Percentiles rank a stretch among this genome's conserved stretches.
phyloP scores from a whole-genome alignment of 2,329 filamentous ascomycete genomes.

The Chaetomium strumarium region DNA sequence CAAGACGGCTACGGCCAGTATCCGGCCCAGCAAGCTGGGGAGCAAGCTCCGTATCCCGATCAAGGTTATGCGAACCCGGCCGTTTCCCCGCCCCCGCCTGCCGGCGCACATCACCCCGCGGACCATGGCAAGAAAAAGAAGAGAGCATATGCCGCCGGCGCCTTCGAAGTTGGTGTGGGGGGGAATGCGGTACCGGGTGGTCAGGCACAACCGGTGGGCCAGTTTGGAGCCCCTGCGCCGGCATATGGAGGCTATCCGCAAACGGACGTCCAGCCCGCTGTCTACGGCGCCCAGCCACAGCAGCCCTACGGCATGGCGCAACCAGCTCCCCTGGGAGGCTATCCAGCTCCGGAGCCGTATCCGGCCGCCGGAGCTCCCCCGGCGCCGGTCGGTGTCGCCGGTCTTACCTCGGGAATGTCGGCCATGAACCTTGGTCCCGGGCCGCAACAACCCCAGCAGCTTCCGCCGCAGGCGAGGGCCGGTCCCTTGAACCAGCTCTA shows the following conservation, averaged over 20 bases:
- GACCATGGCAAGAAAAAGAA: slow-evolving; percentile 74
- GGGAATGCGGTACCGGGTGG: slow-evolving; percentile 65
- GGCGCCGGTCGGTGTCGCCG: slow-evolving; percentile 49
- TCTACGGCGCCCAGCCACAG: slow-evolving; percentile 37
- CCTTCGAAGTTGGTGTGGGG: slow-evolving; percentile 85
- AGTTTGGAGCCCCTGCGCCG: slow-evolving; percentile 43
- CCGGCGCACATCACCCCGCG: slow-evolving; percentile 28
- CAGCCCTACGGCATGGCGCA: slow-evolving; percentile 39
- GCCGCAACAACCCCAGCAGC: slow-evolving; percentile 48
- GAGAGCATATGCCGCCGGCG: slow-evolving; percentile 87
- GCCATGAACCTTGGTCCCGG: slow-evolving; percentile 74
- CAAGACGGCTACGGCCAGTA: slow-evolving; percentile 50
- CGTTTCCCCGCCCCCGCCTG: slow-evolving; percentile 31
- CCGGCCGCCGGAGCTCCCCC: slow-evolving; percentile 42
- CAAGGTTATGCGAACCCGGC: slow-evolving; percentile 36
- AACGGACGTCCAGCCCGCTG: slow-evolving; percentile 37
- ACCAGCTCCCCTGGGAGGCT: slow-evolving; percentile 48
- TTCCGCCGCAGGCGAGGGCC: slow-evolving; percentile 42
- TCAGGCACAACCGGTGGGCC: slow-evolving; percentile 35
- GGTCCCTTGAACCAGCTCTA: slow-evolving; percentile 78
- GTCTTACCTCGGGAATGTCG: slow-evolving; percentile 78
- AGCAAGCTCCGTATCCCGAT: slow-evolving; percentile 35
- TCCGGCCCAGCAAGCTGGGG: slow-evolving; percentile 37
- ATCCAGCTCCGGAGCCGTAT: slow-evolving; percentile 63
- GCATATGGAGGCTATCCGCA: slow-evolving; percentile 57